phyloP scores from a whole-genome alignment of 2,329 filamentous ascomycete species.

The Epichloe festucae region DNA sequence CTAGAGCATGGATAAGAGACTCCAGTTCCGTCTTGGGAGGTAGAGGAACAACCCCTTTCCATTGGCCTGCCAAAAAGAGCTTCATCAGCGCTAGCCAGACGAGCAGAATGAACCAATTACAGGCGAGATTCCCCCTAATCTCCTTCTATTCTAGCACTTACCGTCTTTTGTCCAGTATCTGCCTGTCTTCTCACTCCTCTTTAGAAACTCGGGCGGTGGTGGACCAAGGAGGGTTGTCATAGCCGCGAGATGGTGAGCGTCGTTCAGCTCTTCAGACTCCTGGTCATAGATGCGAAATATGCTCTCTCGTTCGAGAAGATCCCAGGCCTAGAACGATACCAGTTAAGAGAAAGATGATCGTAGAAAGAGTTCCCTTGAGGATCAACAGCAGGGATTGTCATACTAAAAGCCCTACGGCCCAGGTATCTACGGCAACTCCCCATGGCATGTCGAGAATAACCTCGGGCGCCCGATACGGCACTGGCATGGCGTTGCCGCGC shows the following conservation, averaged over 20 bases:
- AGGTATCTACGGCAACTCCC: conserved; percentile 21
- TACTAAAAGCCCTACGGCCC: conserved; percentile 23
- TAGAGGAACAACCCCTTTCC: conserved; percentile 14
- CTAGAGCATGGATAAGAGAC: conserved; percentile 7
- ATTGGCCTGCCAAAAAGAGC: conserved; percentile 10
- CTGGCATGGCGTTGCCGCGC: conserved; percentile 15
- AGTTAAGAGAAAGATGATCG: too few species aligned
- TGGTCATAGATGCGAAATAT: conserved; percentile 15
- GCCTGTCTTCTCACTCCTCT: conserved; percentile 9
- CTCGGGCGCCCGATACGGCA: conserved; percentile 22
- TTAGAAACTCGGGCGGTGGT: conserved; percentile 14
- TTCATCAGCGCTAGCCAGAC: neutral
- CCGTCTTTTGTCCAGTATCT: conserved; percentile 17
- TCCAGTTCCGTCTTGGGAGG: conserved; percentile 9
- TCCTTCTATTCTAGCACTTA: conserved; percentile 1
- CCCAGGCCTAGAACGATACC: neutral
- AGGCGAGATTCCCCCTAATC: too few species aligned
- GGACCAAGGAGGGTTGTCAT: conserved; percentile 17
- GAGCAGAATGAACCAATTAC: too few species aligned
- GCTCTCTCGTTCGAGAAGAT: conserved; percentile 10
- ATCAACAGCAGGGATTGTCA: neutral
- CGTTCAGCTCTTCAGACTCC: conserved; percentile 12
- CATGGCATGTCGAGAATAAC: conserved; percentile 24
- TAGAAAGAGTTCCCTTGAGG: too few species aligned
- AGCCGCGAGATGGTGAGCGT: conserved; percentile 16